phyloP scores from a whole-genome alignment of 2,329 filamentous ascomycete genomes.

The Aspergillus thermomutatus region DNA sequence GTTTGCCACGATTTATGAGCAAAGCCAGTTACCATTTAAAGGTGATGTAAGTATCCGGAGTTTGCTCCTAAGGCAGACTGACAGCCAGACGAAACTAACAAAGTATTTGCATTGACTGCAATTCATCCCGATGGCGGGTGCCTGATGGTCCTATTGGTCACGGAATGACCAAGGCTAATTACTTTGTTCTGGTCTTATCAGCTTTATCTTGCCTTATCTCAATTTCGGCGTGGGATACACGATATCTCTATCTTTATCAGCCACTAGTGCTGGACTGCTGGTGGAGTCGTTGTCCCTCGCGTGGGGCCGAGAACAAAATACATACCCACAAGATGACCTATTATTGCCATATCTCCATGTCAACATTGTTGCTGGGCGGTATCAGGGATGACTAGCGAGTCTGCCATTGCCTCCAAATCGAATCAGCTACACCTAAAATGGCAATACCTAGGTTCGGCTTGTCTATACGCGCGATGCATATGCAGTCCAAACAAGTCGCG shows the following conservation, averaged over 20 bases:
- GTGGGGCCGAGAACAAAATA: constrained; percentile 9
- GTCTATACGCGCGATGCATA: neutral
- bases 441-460: neutral
- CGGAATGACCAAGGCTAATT: constrained; percentile 29
- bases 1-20: neutral
- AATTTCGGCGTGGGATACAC: neutral
- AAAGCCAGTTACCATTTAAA: neutral
- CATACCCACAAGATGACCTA: neutral
- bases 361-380: neutral
- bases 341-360: neutral
- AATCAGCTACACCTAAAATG: neutral
- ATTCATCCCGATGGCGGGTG: neutral
- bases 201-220: constrained; percentile 21
- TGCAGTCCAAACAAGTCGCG: neutral
- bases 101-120: neutral
- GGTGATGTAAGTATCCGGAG: neutral
- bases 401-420: neutral
- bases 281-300: constrained; percentile 15
- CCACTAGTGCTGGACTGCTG: constrained; percentile 10
- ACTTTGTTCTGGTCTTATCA: constrained; percentile 26
- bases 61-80: neutral
- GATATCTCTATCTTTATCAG: constrained; percentile 4
- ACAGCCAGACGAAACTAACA: neutral
- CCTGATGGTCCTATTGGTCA: neutral
- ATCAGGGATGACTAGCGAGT: neutral